Conservation (phyloP, 805 yeast genomes). For the Wickerhamomyces rabaulensis region DNA sequence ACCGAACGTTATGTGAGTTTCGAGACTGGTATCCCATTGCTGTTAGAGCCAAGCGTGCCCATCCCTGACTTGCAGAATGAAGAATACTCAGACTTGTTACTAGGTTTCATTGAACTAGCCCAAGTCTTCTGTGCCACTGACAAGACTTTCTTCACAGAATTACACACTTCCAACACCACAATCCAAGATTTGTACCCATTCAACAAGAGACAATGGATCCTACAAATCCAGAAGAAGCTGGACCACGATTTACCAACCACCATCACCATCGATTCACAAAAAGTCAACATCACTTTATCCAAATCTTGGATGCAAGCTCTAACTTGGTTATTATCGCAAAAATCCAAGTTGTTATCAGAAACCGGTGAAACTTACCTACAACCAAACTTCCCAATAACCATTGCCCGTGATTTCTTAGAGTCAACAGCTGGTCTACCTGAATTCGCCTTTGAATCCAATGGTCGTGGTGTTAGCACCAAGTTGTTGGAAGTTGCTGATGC, state of each 20-base stretch:
- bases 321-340: conserved; percentile 21
- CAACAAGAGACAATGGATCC: conserved; percentile 18
- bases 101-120: conserved; percentile 20
- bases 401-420: conserved; percentile 16
- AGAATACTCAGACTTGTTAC: conserved; percentile 20
- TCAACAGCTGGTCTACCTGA: conserved; percentile 15
- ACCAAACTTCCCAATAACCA: conserved; percentile 17
- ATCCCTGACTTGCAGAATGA: conserved; percentile 20
- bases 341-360: conserved; percentile 13
- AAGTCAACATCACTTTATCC: conserved; percentile 18
- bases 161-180: conserved; percentile 8
- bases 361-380: conserved; percentile 16
- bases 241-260: conserved; percentile 9
- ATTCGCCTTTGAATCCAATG: conserved; percentile 21
- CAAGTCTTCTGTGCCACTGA: conserved; percentile 21
- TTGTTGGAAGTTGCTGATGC: conserved; percentile 22
- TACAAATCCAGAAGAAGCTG: conserved; percentile 17
- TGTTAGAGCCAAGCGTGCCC: conserved; percentile 19
- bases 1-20: conserved; percentile 21
- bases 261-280: conserved; percentile 18
- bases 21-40: conserved; percentile 17
- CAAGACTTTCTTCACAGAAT: conserved; percentile 18
- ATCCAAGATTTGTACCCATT: conserved; percentile 17
- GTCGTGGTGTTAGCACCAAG: conserved; percentile 21
- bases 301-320: conserved; percentile 22